phyloP scores from a whole-genome alignment of 2,329 filamentous ascomycete genomes.

The Verticillium zaregamsianum region DNA sequence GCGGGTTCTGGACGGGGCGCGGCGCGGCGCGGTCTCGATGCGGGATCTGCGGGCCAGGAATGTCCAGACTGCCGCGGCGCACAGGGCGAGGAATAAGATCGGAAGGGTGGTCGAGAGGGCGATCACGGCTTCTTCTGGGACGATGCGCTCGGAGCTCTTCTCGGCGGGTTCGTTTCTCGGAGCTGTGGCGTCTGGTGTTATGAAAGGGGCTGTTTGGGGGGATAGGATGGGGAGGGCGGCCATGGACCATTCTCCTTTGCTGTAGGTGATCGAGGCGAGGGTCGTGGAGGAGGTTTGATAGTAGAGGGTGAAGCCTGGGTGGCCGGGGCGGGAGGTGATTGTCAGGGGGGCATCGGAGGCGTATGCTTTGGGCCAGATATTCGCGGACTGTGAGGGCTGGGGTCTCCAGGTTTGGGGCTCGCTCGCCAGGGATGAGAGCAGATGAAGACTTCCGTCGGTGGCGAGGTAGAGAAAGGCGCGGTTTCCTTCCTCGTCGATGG shows the following conservation, averaged over 20 bases:
- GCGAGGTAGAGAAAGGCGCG: constrained; percentile 32
- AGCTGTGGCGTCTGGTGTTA: not conserved
- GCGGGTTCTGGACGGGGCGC: not conserved
- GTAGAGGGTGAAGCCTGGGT: not conserved
- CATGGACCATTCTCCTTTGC: not conserved
- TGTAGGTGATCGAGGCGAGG: not conserved
- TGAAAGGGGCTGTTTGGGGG: not conserved
- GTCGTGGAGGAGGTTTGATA: not conserved
- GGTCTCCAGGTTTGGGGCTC: not conserved
- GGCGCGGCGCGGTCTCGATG: not conserved
- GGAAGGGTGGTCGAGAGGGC: not conserved
- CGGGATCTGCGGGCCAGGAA: not conserved
- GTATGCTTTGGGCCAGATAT: not conserved
- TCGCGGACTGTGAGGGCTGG: not conserved
- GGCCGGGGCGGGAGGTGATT: not conserved
- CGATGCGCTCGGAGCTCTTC: not conserved
- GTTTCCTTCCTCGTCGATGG: constrained; percentile 23
- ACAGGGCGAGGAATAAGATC: not conserved
- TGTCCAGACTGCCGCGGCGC: not conserved
- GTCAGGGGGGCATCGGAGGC: not conserved
- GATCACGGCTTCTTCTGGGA: not conserved
- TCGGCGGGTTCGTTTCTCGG: not conserved
- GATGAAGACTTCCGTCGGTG: constrained; percentile 28
- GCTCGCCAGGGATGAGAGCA: constrained; percentile 5
- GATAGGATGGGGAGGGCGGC: not conserved